These are phyloP conservation scores for Pyropia yezoensis DNA, from an alignment of 23 red algal species.

Conservation along the genomic window DNA sequence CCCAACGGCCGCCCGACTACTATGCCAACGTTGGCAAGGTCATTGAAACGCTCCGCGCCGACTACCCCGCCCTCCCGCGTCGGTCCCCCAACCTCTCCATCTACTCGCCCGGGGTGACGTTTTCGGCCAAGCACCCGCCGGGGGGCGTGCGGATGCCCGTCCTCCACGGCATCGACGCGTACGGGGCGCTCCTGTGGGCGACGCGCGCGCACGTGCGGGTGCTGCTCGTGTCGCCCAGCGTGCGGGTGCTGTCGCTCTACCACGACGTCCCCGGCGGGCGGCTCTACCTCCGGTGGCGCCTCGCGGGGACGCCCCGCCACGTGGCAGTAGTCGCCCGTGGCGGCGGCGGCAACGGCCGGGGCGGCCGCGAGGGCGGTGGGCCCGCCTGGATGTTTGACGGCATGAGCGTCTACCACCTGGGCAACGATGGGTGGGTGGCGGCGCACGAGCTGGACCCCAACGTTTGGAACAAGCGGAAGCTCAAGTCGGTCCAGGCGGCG, in stretches of 20 bases:
- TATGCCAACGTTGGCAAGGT: constrained; percentile 84
- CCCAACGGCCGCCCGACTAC: constrained; percentile 52
- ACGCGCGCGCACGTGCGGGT: constrained; percentile 54
- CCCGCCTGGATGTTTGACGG: constrained; percentile 20
- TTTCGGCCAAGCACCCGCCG: constrained; percentile 19
- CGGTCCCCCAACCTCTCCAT: constrained; percentile 45
- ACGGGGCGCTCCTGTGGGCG: constrained; percentile 64
- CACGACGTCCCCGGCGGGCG: constrained; percentile 58
- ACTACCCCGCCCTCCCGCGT: constrained; percentile 69
- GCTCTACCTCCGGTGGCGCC: constrained; percentile 75
- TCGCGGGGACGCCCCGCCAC: constrained; percentile 16
- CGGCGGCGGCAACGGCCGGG: too few relatives aligned
- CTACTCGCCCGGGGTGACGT: constrained; percentile 38
- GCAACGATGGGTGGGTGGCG: constrained; percentile 19
- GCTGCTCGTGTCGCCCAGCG: constrained; percentile 22
- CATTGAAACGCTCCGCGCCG: constrained; percentile 71
- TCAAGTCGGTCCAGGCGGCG: too few relatives aligned
- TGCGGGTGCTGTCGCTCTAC: constrained; percentile 48
- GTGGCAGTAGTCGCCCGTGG: constrained; percentile 6
- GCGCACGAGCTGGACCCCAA: constrained; percentile 22
- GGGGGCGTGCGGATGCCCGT: too few relatives aligned
- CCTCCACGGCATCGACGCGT: constrained; percentile 58
- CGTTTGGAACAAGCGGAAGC: too few relatives aligned
- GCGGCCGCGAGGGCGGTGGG: too few relatives aligned
- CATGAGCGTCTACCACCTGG: constrained; percentile 43